Percentiles rank a stretch among this genome's conserved stretches.
Evolutionary conservation across 1,139 yeast species (phyloP).

Genomic region (Pichia sp.): DNA sequence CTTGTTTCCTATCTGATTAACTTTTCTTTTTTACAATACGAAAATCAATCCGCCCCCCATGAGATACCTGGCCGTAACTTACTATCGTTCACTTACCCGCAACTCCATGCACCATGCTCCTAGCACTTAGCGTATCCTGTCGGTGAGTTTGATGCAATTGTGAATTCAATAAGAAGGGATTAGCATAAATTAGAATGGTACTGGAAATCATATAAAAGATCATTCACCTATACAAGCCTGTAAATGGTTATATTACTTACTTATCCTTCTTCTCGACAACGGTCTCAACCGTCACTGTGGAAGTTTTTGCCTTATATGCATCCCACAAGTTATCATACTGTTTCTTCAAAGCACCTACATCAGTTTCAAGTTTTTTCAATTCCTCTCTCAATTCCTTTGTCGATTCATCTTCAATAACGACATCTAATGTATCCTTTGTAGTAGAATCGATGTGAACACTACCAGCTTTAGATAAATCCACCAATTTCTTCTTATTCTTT

Average conservation of each 20-base stretch:
- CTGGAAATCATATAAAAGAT: too few species aligned
- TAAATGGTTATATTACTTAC: conserved; percentile 28
- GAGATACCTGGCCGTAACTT: too few species aligned
- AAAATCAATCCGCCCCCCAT: too few species aligned
- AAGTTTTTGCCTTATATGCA: conserved; percentile 42
- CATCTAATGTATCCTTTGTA: conserved; percentile 9
- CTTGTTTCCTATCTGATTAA: too few species aligned
- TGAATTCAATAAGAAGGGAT: too few species aligned
- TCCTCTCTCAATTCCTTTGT: conserved; percentile 28
- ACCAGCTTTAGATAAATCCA: conserved; percentile 20
- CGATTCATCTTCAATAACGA: background rate
- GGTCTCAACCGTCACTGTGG: conserved; percentile 10
- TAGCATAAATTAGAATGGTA: too few species aligned
- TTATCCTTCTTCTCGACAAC: conserved; percentile 3
- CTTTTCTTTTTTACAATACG: too few species aligned
- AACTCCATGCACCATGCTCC: background rate
- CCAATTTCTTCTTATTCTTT: conserved; percentile 36
- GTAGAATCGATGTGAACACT: conserved; percentile 15
- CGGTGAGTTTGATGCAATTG: conserved; percentile 34
- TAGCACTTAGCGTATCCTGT: conserved; percentile 13
- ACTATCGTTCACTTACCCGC: conserved; percentile 2
- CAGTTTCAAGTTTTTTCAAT: conserved; percentile 36
- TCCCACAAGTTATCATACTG: conserved; percentile 49
- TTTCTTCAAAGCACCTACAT: conserved; percentile 42
- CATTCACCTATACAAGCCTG: conserved; percentile 46